Evolutionary conservation across 352 stramenopile species (phyloP), one percentile per base, ranked within the genome.

Genomic region (Saprolegnia parasitica): DNA sequence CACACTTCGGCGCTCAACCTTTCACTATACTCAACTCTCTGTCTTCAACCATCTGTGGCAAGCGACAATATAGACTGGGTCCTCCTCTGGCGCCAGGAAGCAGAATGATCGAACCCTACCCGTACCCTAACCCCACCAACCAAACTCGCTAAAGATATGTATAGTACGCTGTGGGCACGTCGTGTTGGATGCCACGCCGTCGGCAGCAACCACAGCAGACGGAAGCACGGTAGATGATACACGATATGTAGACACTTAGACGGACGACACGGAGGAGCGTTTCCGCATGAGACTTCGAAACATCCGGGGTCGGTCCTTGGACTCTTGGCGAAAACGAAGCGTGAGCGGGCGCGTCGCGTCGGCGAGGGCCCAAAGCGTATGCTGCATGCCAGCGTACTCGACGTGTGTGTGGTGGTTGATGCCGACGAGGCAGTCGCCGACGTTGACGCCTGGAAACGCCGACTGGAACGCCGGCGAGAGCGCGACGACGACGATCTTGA

Each of bases 321-420:
- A 20, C 32, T 67, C 40, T 62, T 60, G 52, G 35, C 87, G 85
- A 71, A 95, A 95, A 5, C 85, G 85, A 26, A 95, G 74, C 45
- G 89, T 80, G 52, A 93, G 80, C 16, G 87, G 87, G 0, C 85
- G 80, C 24, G 81, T 77, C 11, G 84, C 78, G 55, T 91, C 87
- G 49, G 91, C 92, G 42, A 95, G 68, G 56, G 85, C 84, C 87
- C 87, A 95, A 23, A 95, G 55, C 35, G 87, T 93, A 71, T 93
- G 87, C 74, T 92, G 91, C 3, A 95, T 74, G 16, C 87, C 87
- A 35, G 87, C 86, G 56, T 93, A 81, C 71, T 95, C 87, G 32
- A 93, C 90, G 65, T 93, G 91, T 4, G 81, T 83, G 39, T 80
- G 86, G 49, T 39, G 20, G n/a, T 85, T 81, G 42, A 95, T 92